Evolutionary conservation across 2,329 filamentous ascomycete genomes (phyloP).

Genomic region (Aspergillus costaricaensis): DNA sequence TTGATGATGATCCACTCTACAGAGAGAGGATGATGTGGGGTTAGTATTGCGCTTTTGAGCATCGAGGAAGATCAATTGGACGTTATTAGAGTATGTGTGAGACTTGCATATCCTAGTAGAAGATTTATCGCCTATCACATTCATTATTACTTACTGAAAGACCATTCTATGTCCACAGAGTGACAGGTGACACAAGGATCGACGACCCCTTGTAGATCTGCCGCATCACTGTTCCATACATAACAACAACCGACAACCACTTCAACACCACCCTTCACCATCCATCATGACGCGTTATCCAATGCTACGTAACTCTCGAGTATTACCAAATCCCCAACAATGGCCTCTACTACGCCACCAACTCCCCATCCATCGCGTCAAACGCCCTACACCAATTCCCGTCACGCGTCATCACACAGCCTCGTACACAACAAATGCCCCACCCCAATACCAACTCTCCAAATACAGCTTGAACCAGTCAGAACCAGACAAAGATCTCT

Average conservation of each 20-base stretch:
- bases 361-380: not conserved
- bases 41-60: too few species aligned
- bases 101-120: too few species aligned
- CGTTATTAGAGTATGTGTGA: too few species aligned
- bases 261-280: not conserved
- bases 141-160: too few species aligned
- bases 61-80: not conserved
- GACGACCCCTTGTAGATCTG: too few species aligned
- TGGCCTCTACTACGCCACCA: not conserved
- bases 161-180: too few species aligned
- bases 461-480: constrained; percentile 7
- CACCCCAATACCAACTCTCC: not conserved
- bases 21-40: not conserved
- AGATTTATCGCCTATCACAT: too few species aligned
- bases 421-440: not conserved
- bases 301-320: not conserved
- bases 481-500: too few species aligned
- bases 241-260: not conserved
- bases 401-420: not conserved
- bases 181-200: too few species aligned
- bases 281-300: not conserved
- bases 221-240: too few species aligned
- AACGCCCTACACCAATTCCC: not conserved
- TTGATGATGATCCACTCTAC: too few species aligned
- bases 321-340: not conserved